A percentile compares a stretch with the other conserved stretches of the same genome.
Evolutionary conservation across 2,329 filamentous ascomycete species (phyloP).

Genomic region (Penicillium rolfsii): DNA sequence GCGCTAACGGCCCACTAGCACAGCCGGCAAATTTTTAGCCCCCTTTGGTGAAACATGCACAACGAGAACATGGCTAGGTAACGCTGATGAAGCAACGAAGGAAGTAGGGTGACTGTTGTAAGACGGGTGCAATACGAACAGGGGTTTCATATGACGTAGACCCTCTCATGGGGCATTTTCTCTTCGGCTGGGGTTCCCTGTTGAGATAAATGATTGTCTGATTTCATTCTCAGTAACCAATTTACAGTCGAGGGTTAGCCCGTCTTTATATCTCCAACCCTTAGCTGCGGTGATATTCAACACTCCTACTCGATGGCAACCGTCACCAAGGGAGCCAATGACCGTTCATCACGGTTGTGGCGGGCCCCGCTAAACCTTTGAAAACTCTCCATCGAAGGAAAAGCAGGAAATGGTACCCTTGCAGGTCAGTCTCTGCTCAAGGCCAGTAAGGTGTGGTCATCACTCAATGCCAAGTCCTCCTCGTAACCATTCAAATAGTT

Average conservation of each 20-base stretch:
- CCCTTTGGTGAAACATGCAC: too few species aligned
- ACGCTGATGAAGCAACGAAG: too few species aligned
- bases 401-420: background rate
- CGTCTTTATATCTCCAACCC: background rate
- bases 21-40: too few species aligned
- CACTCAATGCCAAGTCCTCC: background rate
- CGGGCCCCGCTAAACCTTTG: background rate
- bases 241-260: too few species aligned
- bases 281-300: background rate
- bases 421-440: background rate
- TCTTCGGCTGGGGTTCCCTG: background rate
- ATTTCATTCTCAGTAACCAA: too few species aligned
- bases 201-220: too few species aligned
- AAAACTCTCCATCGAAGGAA: background rate
- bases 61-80: too few species aligned
- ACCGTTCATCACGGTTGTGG: background rate
- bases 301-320: background rate
- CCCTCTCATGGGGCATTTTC: slow-evolving; percentile 1
- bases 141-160: background rate
- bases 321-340: background rate
- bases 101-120: background rate
- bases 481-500: background rate
- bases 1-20: too few species aligned
- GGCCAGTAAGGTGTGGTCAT: background rate
- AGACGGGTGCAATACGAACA: background rate